Percentiles rank a stretch among this genome's conserved stretches.
These are phyloP conservation scores for Rhizopogon vinicolor DNA, from an alignment of 768 basidiomycete species.

Conservation along the genomic window DNA sequence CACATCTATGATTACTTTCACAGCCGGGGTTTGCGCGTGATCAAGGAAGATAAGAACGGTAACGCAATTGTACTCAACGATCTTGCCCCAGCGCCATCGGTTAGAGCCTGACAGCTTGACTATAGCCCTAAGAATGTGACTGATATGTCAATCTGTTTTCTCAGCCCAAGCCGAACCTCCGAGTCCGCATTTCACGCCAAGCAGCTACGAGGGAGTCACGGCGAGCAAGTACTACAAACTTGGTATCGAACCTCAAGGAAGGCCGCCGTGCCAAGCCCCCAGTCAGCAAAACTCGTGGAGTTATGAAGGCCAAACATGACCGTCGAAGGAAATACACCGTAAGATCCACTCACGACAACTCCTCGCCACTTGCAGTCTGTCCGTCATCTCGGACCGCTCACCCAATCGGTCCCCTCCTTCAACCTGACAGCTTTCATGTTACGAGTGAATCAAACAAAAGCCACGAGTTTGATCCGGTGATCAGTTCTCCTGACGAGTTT, in stretches of 20 bases:
- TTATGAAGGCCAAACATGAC: constrained; percentile 27
- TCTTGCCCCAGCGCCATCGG: constrained; percentile 15
- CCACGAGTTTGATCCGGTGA: constrained; percentile 11
- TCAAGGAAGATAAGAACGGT: constrained; percentile 59
- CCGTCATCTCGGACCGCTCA: constrained; percentile 12
- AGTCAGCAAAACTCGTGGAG: constrained; percentile 18
- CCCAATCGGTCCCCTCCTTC: constrained; percentile 24
- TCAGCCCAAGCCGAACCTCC: constrained; percentile 30
- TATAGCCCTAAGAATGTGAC: constrained; percentile 6
- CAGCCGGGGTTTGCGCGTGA: constrained; percentile 54
- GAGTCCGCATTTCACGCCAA: constrained; percentile 26
- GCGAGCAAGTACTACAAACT: constrained; percentile 1
- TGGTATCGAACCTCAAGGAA: neutral
- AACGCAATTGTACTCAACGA: constrained; percentile 35
- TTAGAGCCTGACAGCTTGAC: neutral
- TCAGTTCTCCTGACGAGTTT: constrained; percentile 19
- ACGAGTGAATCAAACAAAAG: constrained; percentile 4
- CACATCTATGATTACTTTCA: constrained; percentile 82
- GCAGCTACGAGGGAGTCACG: constrained; percentile 11
- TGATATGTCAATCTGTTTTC: constrained; percentile 2
- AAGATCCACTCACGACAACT: constrained; percentile 3
- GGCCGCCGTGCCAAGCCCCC: too few relatives aligned
- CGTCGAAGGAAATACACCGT: constrained; percentile 19
- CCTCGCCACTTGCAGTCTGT: constrained; percentile 2
- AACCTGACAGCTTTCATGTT: neutral